Base-by-base conservation (phyloP, 2,329 filamentous ascomycete species). In the Parascedosporium putredinis region DNA sequence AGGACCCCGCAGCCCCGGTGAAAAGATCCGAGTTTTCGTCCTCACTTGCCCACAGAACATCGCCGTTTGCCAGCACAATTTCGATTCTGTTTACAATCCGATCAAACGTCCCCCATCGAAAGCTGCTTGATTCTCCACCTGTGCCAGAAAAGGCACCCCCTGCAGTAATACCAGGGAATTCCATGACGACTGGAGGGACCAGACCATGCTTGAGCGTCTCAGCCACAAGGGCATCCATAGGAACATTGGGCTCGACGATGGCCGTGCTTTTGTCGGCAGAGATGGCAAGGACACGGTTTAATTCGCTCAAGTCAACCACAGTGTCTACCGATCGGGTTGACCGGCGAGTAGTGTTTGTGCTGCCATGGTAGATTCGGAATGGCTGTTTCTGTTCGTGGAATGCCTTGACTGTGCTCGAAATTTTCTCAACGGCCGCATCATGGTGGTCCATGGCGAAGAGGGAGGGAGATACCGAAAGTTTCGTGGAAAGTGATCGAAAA, bases 311-410 rank as follows among this genome's bases (percentile, higher is more conserved):
- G 62, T 88, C 83, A 50, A 90, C 71, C 9, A 79, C 76, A 56
- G 76, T 76, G 60, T 73, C 70, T 10, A 63, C 60, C 44, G 63
- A 64, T 25, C 71, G 71, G n/a, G 69, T 65, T 6, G 72, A 71
- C 23, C 74, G 73, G 7, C 86, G 80, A 34, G 86, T 89, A 63
- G 79, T 86, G 67, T 87, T 88, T 24, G 85, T 88, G 0, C 83
- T 80, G 53, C 86, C 86, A 65, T 89, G 85, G 57, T 81, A 85
- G 60, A 89, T 83, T n/a, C 84, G 75, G 64, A 86, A 89, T 2
- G 82, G 76, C 59, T 70, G 62, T 52, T 68, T 62, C 7, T 57
- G 60, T 2, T 63, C 59, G 47, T 71, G 60, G 55, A 78, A 76
- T 4, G 67, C 57, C 52, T 64, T 63, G 31, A 76, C 66, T 22